Base-by-base conservation (phyloP, 2,329 filamentous ascomycete species). In the Penicillium sp. region DNA sequence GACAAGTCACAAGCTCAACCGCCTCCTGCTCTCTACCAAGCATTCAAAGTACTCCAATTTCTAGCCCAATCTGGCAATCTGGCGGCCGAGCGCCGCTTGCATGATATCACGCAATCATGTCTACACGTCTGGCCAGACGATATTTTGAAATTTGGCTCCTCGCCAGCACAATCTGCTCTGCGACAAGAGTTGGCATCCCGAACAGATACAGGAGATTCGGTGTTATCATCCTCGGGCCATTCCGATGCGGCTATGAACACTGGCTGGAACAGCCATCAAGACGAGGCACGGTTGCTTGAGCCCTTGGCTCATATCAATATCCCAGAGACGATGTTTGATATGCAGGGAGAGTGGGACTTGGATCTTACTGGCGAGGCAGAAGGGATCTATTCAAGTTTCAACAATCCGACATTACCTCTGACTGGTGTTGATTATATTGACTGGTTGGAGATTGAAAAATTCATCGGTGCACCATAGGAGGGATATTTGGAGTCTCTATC, bases 391-490 rank as follows among this genome's bases (percentile, higher is more conserved):
- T 62, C 56, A 5, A 64, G 61, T 36, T 64, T 64, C 27, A 43
- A 60, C 18, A 55, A 60, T 47, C 61, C 61, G 4, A 58, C 53
- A 5, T 40, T 64, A 14, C 57, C 61, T 8, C 42, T 64, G 24
- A 64, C 61, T 1, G 61, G 61, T 6, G 58, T 64, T 9, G 60
- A 63, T 46, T 54, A 64, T 32, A 53, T 52, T 34, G 61, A 64
- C 39, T 64, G 61, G 61, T 39, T 58, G n/a, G 61, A 63, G 47
- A 62, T 63, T 43, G 61, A 64, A 21, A 64, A 64, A 32, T 34
- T 64, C 5, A 58, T 63, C 6, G 53, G 54, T 21, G 53, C 45
- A 40, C 47, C 56, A 49, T 57, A 41, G n/a, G 38, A 16, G 18
- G 9, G 18, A 24, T 22, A 22, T 27, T 41, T 27, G 5, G 24